These are phyloP conservation scores for Metarhizium brunneum DNA, from an alignment of 2,329 filamentous ascomycete species.

Conservation along the genomic window DNA sequence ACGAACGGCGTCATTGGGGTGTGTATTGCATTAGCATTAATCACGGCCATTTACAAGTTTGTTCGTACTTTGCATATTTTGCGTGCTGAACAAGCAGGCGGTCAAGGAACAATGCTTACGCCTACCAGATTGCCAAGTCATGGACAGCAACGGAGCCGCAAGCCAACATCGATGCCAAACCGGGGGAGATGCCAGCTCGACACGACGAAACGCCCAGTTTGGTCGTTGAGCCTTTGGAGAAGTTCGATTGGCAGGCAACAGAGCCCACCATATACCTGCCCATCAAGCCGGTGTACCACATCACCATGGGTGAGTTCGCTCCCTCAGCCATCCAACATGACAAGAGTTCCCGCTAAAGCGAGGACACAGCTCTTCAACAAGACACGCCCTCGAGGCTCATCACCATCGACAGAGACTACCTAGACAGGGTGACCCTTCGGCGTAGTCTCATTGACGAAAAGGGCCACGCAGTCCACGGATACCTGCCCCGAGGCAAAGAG, in stretches of 20 bases:
- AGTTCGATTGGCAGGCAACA: constrained; percentile 30
- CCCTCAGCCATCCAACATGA: neutral
- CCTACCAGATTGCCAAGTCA: neutral
- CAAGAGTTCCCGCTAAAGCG: neutral
- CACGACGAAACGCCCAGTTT: neutral
- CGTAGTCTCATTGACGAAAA: constrained; percentile 29
- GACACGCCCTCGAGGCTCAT: constrained; percentile 40
- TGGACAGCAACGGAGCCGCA: neutral
- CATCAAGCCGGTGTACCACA: constrained; percentile 43
- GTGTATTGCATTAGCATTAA: neutral
- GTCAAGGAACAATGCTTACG: neutral
- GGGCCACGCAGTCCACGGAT: constrained; percentile 31
- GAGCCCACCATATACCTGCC: constrained; percentile 32
- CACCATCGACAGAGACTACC: constrained; percentile 41
- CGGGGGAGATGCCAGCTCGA: neutral
- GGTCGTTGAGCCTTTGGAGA: constrained; percentile 14
- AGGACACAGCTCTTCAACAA: constrained; percentile 29
- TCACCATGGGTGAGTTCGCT: constrained; percentile 39
- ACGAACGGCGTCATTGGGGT: neutral
- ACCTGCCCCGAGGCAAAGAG: constrained; percentile 26
- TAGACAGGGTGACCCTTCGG: constrained; percentile 31
- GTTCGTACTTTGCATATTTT: neutral
- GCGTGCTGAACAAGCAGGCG: neutral
- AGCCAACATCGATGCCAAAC: neutral
- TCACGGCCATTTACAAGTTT: neutral